Evolutionary conservation across 805 yeast genomes (phyloP).

Genomic region (Metschnikowia baotianmanensis): DNA sequence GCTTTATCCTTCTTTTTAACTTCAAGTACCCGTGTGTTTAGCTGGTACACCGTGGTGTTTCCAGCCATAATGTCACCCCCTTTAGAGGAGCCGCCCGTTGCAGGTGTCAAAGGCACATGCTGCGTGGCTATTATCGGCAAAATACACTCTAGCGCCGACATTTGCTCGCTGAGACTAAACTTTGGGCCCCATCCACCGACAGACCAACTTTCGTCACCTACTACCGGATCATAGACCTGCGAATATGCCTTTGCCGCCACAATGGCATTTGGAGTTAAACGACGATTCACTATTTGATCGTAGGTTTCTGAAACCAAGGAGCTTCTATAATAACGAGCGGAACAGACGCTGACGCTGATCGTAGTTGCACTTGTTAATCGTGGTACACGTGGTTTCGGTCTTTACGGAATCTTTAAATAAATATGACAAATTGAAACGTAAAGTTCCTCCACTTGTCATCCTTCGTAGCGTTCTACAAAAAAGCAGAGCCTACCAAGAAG

Average conservation of each 20-base stretch:
- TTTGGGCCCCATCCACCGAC: constrained; percentile 56
- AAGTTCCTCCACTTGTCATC: constrained; percentile 41
- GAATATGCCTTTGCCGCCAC: constrained; percentile 71
- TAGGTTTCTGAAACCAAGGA: constrained; percentile 53
- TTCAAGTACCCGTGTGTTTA: constrained; percentile 41
- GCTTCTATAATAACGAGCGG: constrained; percentile 65
- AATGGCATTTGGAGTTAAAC: constrained; percentile 46
- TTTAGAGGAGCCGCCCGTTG: constrained; percentile 17
- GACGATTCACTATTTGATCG: constrained; percentile 31
- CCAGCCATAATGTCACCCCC: constrained; percentile 32
- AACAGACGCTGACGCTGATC: constrained; percentile 78
- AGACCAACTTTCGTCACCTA: constrained; percentile 76
- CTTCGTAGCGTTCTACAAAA: constrained; percentile 60
- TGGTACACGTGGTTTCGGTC: constrained; percentile 63
- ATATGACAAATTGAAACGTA: constrained; percentile 29
- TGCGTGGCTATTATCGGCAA: constrained; percentile 16
- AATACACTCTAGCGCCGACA: constrained; percentile 67
- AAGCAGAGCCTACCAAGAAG: constrained; percentile 66
- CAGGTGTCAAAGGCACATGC: constrained; percentile 27
- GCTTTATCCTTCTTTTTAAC: constrained; percentile 58
- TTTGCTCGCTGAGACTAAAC: constrained; percentile 79
- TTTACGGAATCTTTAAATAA: constrained; percentile 49
- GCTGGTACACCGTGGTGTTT: constrained; percentile 18
- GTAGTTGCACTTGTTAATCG: constrained; percentile 53
- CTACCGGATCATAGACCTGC: constrained; percentile 82